A percentile compares a stretch with the other conserved stretches of the same genome.
phyloP scores from a whole-genome alignment of 1,284 basidiomycete species.

The Puccinia polysora region DNA sequence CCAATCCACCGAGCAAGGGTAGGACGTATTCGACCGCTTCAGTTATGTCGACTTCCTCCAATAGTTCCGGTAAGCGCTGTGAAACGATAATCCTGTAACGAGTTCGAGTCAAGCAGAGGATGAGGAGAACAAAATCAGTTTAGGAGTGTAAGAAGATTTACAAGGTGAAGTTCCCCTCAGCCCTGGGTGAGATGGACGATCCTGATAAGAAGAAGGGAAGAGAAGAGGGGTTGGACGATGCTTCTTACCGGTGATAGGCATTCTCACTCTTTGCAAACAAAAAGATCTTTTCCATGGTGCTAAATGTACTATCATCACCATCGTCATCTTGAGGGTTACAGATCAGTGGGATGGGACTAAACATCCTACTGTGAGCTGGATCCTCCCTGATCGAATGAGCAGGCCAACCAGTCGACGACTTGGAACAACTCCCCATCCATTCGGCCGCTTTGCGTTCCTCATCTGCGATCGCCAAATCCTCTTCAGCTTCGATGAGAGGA shows the following conservation, averaged over 20 bases:
- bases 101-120: background rate
- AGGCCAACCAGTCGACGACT: too few species aligned
- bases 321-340: slow-evolving; percentile 5
- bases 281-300: slow-evolving; percentile 42
- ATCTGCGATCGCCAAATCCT: slow-evolving; percentile 20
- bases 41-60: slow-evolving; percentile 41
- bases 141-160: background rate
- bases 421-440: slow-evolving; percentile 19
- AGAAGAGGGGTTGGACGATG: background rate
- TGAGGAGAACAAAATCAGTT: background rate
- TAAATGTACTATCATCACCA: slow-evolving; percentile 24
- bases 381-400: too few species aligned
- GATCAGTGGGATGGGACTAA: slow-evolving; percentile 10
- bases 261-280: slow-evolving; percentile 41
- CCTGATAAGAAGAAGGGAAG: background rate
- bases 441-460: slow-evolving; percentile 38
- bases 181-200: background rate
- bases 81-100: slow-evolving; percentile 30
- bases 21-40: slow-evolving; percentile 43
- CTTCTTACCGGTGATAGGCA: slow-evolving; percentile 30
- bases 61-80: slow-evolving; percentile 33
- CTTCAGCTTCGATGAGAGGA: slow-evolving; percentile 13
- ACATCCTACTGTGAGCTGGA: background rate
- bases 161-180: background rate
- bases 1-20: slow-evolving; percentile 32